Evolutionary conservation across 2,329 filamentous ascomycete species (phyloP), one percentile per base, ranked within the genome.

Genomic region (Diaporthe nobilis): DNA sequence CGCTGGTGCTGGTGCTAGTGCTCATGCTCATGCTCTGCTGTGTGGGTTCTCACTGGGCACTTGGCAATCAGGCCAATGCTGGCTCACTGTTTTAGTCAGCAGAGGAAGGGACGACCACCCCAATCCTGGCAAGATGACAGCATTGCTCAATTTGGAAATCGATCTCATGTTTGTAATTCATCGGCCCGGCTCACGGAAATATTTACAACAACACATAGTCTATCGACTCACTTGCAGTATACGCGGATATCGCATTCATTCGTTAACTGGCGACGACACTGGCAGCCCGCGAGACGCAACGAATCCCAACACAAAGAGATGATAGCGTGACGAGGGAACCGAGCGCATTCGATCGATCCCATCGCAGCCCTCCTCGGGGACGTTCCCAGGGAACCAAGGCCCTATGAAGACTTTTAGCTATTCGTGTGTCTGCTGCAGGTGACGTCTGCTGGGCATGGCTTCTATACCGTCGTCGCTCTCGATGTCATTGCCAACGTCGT

Each of bases 401-500:
- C 75, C 55, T 72, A 77, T 77, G 76, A 71, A 61, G 76, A 34
- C 70, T 65, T 67, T 61, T 28, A 47, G 28, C 42, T 51, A 53
- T 37, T 20, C 63, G 39, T 73, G 70, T 63, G 72, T 80, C 77
- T 76, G 79, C 81, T 84, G 79, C 81, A 82, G 84, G 84, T 85
- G 81, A 85, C 83, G 82, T 82, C 84, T 82, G 82, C 81, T 80
- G 79, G 83, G 82, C 82, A 82, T 82, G 82, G 80, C 65, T 67
- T 61, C 72, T 51, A 61, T 70, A 53, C 57, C 71, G 49, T 70
- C 65, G 34, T 70, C 65, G 49, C 9, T 42, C n/a, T 22, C 65
- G n/a, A 39, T 55, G 65, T 31, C 65, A 70, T 22, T 39, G 65
- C 39, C 65, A 42, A 55, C 47, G 73, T 75, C 77, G 49, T 65